These are phyloP conservation scores for Saitozyma podzolica DNA, from an alignment of 768 basidiomycete genomes.

Conservation along the genomic window DNA sequence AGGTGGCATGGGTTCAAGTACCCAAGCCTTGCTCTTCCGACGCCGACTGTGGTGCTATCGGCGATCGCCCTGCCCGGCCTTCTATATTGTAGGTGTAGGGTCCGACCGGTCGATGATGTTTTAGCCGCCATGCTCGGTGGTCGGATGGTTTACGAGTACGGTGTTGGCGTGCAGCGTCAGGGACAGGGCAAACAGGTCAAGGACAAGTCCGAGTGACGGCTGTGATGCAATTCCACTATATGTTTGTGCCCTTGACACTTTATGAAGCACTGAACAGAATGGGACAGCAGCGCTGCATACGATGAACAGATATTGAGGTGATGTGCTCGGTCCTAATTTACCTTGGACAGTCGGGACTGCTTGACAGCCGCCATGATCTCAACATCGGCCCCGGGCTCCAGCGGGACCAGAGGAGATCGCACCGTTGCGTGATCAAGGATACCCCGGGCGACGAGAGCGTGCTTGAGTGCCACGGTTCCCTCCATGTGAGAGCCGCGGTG, in stretches of 20 bases:
- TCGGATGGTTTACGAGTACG: slow-evolving; percentile 49
- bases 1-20: slow-evolving; percentile 39
- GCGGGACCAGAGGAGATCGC: slow-evolving; percentile 17
- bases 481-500: slow-evolving; percentile 25
- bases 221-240: background rate
- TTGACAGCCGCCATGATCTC: slow-evolving; percentile 21
- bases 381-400: slow-evolving; percentile 10
- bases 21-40: slow-evolving; percentile 30
- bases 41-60: slow-evolving; percentile 22
- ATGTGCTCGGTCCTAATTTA: background rate
- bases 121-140: slow-evolving; percentile 46
- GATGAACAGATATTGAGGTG: too few relatives aligned
- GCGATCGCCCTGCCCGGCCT: slow-evolving; percentile 40
- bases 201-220: slow-evolving; percentile 20
- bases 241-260: too few relatives aligned
- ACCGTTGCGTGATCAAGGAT: slow-evolving; percentile 15
- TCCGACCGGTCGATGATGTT: slow-evolving; percentile 1
- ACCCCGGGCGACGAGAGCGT: slow-evolving; percentile 18
- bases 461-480: slow-evolving; percentile 26
- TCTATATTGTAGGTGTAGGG: slow-evolving; percentile 32
- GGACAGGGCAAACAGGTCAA: slow-evolving; percentile 43
- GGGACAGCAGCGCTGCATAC: too few relatives aligned
- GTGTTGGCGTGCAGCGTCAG: slow-evolving; percentile 50
- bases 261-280: too few relatives aligned
- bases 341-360: background rate